Percentiles rank a stretch among this genome's conserved stretches.
phyloP scores from a whole-genome alignment of 2,329 filamentous ascomycete species.

The Epichloe amarillans region DNA sequence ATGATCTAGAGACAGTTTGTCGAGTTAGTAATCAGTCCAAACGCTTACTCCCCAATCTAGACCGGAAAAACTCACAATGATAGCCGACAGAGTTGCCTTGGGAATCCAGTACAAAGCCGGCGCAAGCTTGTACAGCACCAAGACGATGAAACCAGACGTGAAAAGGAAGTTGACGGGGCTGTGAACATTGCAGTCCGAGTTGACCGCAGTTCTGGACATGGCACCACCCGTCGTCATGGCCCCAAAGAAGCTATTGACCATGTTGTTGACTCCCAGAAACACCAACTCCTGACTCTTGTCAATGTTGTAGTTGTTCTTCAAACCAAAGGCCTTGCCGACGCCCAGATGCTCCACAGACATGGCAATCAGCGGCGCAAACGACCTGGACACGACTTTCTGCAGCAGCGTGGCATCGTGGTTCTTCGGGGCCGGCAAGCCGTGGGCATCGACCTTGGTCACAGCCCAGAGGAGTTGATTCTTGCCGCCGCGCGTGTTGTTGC shows the following conservation, averaged over 20 bases:
- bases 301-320: slow-evolving; percentile 47
- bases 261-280: slow-evolving; percentile 48
- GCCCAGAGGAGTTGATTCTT: slow-evolving; percentile 34
- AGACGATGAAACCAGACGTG: slow-evolving; percentile 46
- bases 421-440: slow-evolving; percentile 37
- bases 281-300: slow-evolving; percentile 53
- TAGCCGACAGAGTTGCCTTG: slow-evolving; percentile 49
- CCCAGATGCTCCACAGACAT: slow-evolving; percentile 50
- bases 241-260: slow-evolving; percentile 52
- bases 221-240: slow-evolving; percentile 51
- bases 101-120: slow-evolving; percentile 55
- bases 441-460: slow-evolving; percentile 42
- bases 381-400: slow-evolving; percentile 36
- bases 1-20: slow-evolving; percentile 29
- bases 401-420: slow-evolving; percentile 35
- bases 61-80: slow-evolving; percentile 30
- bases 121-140: slow-evolving; percentile 48
- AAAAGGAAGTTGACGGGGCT: slow-evolving; percentile 48
- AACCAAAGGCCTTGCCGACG: slow-evolving; percentile 49
- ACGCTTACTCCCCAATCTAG: neutral
- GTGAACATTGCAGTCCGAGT: slow-evolving; percentile 49
- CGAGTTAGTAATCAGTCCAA: neutral
- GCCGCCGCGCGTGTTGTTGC: slow-evolving; percentile 39
- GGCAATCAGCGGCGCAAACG: slow-evolving; percentile 48
- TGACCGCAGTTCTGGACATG: slow-evolving; percentile 55